A percentile compares a stretch with the other conserved stretches of the same genome.
phyloP scores from a whole-genome alignment of 2,329 filamentous ascomycete species.

The Apiospora koreana region DNA sequence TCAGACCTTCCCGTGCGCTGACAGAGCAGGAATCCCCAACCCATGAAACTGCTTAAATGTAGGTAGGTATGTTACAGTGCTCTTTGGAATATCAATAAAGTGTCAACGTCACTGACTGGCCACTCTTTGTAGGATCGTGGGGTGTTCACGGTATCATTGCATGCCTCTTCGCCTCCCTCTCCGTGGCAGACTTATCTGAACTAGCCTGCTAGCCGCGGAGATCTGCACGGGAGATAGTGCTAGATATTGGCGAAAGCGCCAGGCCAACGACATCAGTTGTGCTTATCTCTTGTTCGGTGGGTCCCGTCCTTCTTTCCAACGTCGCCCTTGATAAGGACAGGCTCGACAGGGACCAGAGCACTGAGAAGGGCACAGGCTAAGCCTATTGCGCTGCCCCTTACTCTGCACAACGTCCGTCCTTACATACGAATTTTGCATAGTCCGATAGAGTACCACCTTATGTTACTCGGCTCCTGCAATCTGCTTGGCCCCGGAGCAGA shows the following conservation, averaged over 20 bases:
- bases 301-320: slow-evolving; percentile 16
- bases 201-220: slow-evolving; percentile 18
- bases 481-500: neutral
- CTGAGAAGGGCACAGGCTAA: neutral
- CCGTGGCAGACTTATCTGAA: neutral
- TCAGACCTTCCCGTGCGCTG: neutral
- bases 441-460: neutral
- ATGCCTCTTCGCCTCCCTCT: neutral
- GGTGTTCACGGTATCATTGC: neutral
- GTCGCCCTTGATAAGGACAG: neutral
- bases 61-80: neutral
- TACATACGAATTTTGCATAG: neutral
- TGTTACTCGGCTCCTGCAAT: neutral
- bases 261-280: slow-evolving; percentile 23
- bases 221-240: slow-evolving; percentile 15
- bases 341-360: neutral
- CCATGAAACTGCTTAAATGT: neutral
- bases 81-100: neutral
- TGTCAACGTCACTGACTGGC: neutral
- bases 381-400: neutral
- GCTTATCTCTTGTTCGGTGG: slow-evolving; percentile 25
- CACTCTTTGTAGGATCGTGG: neutral
- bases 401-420: neutral
- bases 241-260: neutral
- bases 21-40: neutral